Evolutionary conservation across 768 basidiomycete genomes (phyloP), one percentile per base, ranked within the genome.

Genomic region (Gymnopilus dilepis): DNA sequence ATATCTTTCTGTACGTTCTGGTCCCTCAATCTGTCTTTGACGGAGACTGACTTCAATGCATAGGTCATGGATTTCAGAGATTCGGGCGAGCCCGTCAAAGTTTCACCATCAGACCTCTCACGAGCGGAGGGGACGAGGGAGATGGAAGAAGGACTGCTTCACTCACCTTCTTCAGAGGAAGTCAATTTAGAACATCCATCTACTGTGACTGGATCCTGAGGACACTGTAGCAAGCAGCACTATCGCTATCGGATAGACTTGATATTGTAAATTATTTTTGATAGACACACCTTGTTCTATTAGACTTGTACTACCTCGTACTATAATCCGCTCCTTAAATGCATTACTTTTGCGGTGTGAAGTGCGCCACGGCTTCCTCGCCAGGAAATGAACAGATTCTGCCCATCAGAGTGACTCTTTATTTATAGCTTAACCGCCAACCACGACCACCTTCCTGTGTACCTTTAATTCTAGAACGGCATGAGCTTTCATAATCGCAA

Each of bases 1-100:
- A 31, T 91, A 84, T 69, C 82, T 88, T 28, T 88, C 84, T 6
- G 88, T 92, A 73, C 60, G 84, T 72, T 48, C 55, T 34, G 28
- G n/a, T 47, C 4, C 19, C 19, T 8, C 26, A n/a, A 24, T 3
- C 15, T 38, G 3, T 24, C 30, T 6, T 30, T 31, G 5, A 5
- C 4, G 7, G 11, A 1, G 13, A 17, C 24, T 53, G 19, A 3
- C 2, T 17, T 26, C 15, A 40, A 37, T 38, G 9, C 26, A 1
- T 7, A 50, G 47, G 28, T 31, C 7, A 50, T 31, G 47, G 47
- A 50, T 7, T 50, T 50, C 13, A 38, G 37, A 34, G 52, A 54
- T n/a, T n/a, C n/a, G 37, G 40, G 15, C 22, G 37, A 54, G 19
- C 9, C 24, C 26, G 52, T 8, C 7, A 54, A 54, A 40, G 38